These are phyloP conservation scores for Lasiosphaeriaceae sp. DNA, from an alignment of 495 filamentous ascomycete species.

Conservation along the genomic window DNA sequence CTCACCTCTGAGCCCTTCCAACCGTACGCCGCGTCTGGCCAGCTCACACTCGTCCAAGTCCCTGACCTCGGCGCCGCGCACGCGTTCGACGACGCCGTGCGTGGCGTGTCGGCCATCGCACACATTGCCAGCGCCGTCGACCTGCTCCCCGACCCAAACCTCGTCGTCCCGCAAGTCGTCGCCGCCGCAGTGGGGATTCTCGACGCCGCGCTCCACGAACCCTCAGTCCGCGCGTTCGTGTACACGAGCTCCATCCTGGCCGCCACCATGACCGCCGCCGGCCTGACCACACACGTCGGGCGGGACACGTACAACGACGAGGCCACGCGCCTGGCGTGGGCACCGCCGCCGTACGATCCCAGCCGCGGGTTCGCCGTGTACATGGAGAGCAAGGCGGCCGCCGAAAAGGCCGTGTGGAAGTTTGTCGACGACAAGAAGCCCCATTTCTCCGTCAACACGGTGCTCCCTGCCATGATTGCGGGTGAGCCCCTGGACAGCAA, in stretches of 20 bases:
- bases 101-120: constrained; percentile 34
- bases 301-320: constrained; percentile 48
- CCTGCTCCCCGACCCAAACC: constrained; percentile 35
- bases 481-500: constrained; percentile 31
- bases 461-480: constrained; percentile 42
- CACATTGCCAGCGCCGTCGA: constrained; percentile 46
- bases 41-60: constrained; percentile 37
- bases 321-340: constrained; percentile 41
- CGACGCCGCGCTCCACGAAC: constrained; percentile 39
- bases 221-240: constrained; percentile 48
- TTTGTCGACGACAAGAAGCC: constrained; percentile 48
- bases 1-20: constrained; percentile 29
- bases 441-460: constrained; percentile 43
- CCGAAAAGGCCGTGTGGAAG: constrained; percentile 47
- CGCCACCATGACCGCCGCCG: constrained; percentile 26
- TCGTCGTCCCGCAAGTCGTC: constrained; percentile 43
- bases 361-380: constrained; percentile 35
- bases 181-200: constrained; percentile 37
- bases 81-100: constrained; percentile 39
- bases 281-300: constrained; percentile 25
- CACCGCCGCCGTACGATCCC: constrained; percentile 31
- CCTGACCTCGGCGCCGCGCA: constrained; percentile 33
- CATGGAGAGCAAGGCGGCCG: constrained; percentile 47
- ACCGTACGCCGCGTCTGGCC: constrained; percentile 34
- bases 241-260: constrained; percentile 50